Evolutionary conservation across 331 rosid species (phyloP).

Genomic region (Malus hybrid): DNA sequence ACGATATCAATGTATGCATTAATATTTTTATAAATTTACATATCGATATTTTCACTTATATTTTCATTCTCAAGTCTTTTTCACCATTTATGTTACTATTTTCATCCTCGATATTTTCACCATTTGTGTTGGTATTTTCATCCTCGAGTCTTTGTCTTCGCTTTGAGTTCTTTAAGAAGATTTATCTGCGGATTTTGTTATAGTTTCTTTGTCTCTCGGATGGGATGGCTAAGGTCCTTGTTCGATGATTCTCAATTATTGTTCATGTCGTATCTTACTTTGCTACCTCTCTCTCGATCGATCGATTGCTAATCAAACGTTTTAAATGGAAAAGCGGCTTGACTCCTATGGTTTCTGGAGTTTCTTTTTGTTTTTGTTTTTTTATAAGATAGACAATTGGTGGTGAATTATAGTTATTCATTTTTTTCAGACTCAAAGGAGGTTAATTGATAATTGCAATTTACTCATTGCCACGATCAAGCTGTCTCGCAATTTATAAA

Average conservation of each 20-base stretch:
- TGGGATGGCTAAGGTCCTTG: conserved; percentile 21
- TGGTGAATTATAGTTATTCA: no score
- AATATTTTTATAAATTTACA: no score
- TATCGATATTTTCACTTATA: neutral
- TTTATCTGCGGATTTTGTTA: conserved; percentile 7
- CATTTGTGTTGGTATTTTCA: no score
- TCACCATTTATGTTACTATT: neutral
- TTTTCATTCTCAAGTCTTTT: conserved; percentile 3
- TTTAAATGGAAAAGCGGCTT: neutral
- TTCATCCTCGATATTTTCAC: neutral
- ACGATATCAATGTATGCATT: no score
- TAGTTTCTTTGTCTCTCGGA: conserved; percentile 2
- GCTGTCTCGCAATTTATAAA: no score
- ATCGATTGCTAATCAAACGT: neutral
- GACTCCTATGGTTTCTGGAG: conserved; percentile 3
- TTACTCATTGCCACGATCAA: no score
- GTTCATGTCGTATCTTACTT: neutral
- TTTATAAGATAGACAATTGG: no score
- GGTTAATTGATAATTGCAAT: no score
- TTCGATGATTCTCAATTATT: conserved; percentile 17
- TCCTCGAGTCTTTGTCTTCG: neutral
- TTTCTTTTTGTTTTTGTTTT: no score
- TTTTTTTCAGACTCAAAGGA: no score
- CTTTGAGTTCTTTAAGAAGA: neutral
- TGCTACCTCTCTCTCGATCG: neutral